Base-by-base conservation (phyloP, 352 stramenopile species). In the Thalassiosira allenii region DNA sequence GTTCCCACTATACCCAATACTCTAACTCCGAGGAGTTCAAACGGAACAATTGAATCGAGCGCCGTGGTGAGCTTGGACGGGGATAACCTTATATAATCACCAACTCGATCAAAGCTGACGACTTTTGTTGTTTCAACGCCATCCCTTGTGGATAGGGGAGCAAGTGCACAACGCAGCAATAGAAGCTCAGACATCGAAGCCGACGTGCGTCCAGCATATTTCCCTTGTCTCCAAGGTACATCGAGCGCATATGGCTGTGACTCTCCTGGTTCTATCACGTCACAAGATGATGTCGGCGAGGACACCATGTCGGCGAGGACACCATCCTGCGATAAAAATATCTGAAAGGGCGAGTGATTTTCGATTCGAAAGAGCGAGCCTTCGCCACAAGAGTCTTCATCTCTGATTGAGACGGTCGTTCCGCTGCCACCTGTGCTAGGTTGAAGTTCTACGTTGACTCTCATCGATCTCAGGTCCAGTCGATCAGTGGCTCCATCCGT, bases 91-190 rank as follows among this genome's bases (percentile, higher is more conserved):
- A 91, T 75, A 23, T 11, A 68, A 22, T 89, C 77, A 11, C 86
- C 86, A 22, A 92, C 76, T 32, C 29, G 76, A 43, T 61, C 65
- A 58, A 94, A 75, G 53, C 75, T 71, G 25, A 94, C 65, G 5
- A 92, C 76, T 73, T 92, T 94, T 0, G 87, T 89, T n/a, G 86
- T 84, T 74, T 93, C 89, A 22, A 91, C 86, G 27, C 86, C 89
- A 23, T 80, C 75, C 53, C 84, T 57, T 25, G 62, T 78, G n/a
- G 59, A 73, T 20, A 93, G 73, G 49, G 89, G 89, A 23, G 86
- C 84, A 14, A 92, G 65, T 22, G 68, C 79, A 53, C 88, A 62
- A 51, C 86, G 72, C 41, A 91, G 43, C 27, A 81, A 69, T 2
- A 91, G 58, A 9, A 93, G 75, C 54, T 93, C 84, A 22, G 44